Percentiles rank a stretch among this genome's conserved stretches.
phyloP scores from a whole-genome alignment of 23 red algal species.

The Agarophyton chilense region DNA sequence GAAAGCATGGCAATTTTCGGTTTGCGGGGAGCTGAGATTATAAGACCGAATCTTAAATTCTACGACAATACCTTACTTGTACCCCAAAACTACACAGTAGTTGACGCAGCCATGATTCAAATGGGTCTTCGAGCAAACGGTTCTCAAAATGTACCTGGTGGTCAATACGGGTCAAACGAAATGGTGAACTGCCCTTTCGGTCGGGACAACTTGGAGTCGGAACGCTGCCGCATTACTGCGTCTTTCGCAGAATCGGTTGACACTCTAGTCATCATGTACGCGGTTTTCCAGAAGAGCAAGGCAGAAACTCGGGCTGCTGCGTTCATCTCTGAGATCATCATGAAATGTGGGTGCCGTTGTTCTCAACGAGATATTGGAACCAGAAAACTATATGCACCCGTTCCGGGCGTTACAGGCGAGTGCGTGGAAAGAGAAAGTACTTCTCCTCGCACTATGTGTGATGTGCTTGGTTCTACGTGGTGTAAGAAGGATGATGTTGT shows the following conservation, averaged over 20 bases:
- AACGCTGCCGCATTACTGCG: slow-evolving; percentile 46
- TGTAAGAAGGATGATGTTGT: slow-evolving; percentile 38
- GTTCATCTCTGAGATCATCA: slow-evolving; percentile 55
- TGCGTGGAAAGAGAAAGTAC: slow-evolving; percentile 19
- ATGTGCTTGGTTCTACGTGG: slow-evolving; percentile 42
- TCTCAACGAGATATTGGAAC: background rate
- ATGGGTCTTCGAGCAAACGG: slow-evolving; percentile 29
- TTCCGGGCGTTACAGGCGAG: slow-evolving; percentile 15
- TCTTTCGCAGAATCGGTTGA: slow-evolving; percentile 25
- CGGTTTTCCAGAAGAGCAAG: slow-evolving; percentile 50
- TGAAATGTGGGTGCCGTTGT: slow-evolving; percentile 66
- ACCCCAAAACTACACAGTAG: slow-evolving; percentile 28
- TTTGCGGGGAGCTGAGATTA: slow-evolving; percentile 10
- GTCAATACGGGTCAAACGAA: slow-evolving; percentile 20
- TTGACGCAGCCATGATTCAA: slow-evolving; percentile 21
- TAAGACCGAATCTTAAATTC: slow-evolving; percentile 35
- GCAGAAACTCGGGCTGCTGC: slow-evolving; percentile 51
- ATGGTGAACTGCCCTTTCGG: slow-evolving; percentile 64
- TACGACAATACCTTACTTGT: slow-evolving; percentile 35
- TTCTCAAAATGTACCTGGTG: slow-evolving; percentile 31
- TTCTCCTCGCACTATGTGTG: slow-evolving; percentile 37
- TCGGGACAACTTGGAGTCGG: slow-evolving; percentile 34
- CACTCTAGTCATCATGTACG: slow-evolving; percentile 61
- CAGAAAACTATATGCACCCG: slow-evolving; percentile 1
- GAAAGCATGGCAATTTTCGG: slow-evolving; percentile 70